These are phyloP conservation scores for Pulveroboletus sp. DNA, from an alignment of 768 basidiomycete species.

Conservation along the genomic window DNA sequence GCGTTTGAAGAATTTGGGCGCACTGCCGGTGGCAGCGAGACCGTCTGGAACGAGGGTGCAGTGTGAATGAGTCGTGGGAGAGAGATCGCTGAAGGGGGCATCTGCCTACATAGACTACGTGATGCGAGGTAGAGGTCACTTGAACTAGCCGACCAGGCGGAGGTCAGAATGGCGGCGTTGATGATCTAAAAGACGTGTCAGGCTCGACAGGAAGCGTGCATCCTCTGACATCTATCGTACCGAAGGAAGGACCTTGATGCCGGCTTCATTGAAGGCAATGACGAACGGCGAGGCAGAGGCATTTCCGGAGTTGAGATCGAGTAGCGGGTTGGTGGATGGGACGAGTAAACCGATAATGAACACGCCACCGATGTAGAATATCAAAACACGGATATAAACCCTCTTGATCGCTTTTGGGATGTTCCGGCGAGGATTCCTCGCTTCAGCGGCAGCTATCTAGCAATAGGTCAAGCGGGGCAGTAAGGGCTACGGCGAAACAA, in stretches of 20 bases:
- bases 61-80: conserved; percentile 3
- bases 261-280: conserved; percentile 51
- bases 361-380: conserved; percentile 37
- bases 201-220: too few species aligned
- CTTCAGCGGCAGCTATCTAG: conserved; percentile 43
- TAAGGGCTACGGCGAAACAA: not conserved
- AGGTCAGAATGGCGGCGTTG: conserved; percentile 41
- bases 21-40: conserved; percentile 48
- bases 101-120: conserved; percentile 33
- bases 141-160: conserved; percentile 40
- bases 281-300: conserved; percentile 53
- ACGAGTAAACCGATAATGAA: conserved; percentile 48
- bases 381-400: conserved; percentile 43
- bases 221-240: conserved; percentile 20
- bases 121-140: conserved; percentile 39
- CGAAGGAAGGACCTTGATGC: conserved; percentile 54
- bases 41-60: conserved; percentile 36
- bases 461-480: not conserved
- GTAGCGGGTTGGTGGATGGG: conserved; percentile 40
- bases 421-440: conserved; percentile 45
- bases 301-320: conserved; percentile 34
- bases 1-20: conserved; percentile 47
- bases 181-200: conserved; percentile 19
- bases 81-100: not conserved
- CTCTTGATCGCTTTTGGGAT: conserved; percentile 37